Evolutionary conservation across 2,329 filamentous ascomycete species (phyloP).

Genomic region (Didymella lethalis): DNA sequence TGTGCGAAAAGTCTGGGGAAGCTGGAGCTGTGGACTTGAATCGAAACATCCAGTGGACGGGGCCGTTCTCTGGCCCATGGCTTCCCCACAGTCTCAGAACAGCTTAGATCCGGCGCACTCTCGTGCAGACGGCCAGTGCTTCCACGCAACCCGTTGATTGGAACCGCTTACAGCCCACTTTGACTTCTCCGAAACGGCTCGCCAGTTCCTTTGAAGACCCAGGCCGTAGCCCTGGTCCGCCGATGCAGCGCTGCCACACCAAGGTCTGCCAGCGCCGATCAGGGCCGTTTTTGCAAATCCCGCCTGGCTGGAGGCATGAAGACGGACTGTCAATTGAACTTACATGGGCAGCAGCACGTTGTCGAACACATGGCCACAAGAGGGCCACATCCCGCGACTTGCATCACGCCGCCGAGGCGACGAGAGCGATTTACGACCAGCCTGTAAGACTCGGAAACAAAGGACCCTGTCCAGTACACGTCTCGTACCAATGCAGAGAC

Average conservation of each 20-base stretch:
- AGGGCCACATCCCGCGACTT: constrained; percentile 8
- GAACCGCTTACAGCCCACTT: constrained; percentile 31
- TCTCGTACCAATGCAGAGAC: constrained; percentile 36
- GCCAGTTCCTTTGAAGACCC: constrained; percentile 16
- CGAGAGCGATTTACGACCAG: constrained; percentile 13
- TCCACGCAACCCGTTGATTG: constrained; percentile 17
- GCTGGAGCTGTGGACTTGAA: constrained; percentile 23
- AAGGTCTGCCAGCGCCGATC: constrained; percentile 15
- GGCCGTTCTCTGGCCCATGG: not conserved
- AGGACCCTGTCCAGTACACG: constrained; percentile 17
- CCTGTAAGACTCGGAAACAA: constrained; percentile 20
- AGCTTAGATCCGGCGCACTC: constrained; percentile 26
- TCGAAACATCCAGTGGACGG: constrained; percentile 8
- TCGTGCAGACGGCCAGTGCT: constrained; percentile 18
- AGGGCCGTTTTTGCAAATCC: constrained; percentile 14
- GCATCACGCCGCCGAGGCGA: constrained; percentile 7
- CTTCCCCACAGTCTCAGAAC: constrained; percentile 33
- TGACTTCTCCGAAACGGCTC: constrained; percentile 26
- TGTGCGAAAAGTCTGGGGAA: constrained; percentile 38
- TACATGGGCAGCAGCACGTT: not conserved
- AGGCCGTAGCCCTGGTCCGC: constrained; percentile 15
- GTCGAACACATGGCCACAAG: constrained; percentile 6
- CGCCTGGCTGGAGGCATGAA: not conserved
- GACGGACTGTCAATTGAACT: not conserved
- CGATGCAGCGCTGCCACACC: constrained; percentile 21